phyloP scores from a whole-genome alignment of 192 early-diverging fungal genomes.

The Coemansia sp. region DNA sequence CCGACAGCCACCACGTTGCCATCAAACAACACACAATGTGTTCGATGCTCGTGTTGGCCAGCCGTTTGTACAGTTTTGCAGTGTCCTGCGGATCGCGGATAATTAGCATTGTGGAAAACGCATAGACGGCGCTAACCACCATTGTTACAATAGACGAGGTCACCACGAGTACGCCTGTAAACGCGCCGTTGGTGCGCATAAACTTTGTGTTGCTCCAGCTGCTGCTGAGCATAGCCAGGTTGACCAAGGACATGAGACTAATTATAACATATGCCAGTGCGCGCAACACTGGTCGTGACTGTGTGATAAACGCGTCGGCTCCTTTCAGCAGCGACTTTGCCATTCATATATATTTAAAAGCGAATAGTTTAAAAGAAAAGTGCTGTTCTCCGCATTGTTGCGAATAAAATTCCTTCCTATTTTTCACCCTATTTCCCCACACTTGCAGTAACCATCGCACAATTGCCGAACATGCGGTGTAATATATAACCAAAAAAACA shows the following conservation, averaged over 20 bases:
- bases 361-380: not conserved
- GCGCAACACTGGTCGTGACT: conserved; percentile 36
- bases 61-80: conserved; percentile 20
- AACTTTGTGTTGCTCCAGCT: conserved; percentile 45
- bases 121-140: conserved; percentile 16
- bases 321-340: conserved; percentile 35
- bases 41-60: conserved; percentile 22
- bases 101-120: conserved; percentile 17
- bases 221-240: conserved; percentile 41
- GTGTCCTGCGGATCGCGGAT: conserved; percentile 12
- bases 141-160: conserved; percentile 30
- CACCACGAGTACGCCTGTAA: conserved; percentile 25
- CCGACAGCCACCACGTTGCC: conserved; percentile 48
- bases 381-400: too few relatives aligned
- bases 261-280: conserved; percentile 19
- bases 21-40: conserved; percentile 26
- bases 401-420: too few relatives aligned
- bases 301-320: conserved; percentile 33
- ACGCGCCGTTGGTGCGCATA: conserved; percentile 48
- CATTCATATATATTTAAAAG: conserved; percentile 17
- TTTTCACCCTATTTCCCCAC: too few relatives aligned
- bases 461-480: too few relatives aligned
- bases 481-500: too few relatives aligned
- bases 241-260: conserved; percentile 31
- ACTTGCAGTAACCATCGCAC: too few relatives aligned